These are phyloP conservation scores for Neurospora sp. DNA, from an alignment of 495 filamentous ascomycete species.

Conservation along the genomic window DNA sequence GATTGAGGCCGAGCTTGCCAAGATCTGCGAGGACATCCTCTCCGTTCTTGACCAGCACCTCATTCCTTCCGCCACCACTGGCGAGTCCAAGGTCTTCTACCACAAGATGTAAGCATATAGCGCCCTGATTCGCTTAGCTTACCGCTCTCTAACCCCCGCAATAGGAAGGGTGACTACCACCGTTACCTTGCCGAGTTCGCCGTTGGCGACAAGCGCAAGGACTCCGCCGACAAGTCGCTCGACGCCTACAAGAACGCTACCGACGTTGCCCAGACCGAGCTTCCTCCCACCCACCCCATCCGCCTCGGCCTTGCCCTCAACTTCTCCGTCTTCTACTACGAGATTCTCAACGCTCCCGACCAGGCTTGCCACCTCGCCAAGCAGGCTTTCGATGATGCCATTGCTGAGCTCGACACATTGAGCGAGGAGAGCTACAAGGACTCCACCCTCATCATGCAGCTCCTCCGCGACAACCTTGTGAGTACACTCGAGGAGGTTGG, in stretches of 20 bases:
- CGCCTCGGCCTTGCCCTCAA: constrained; percentile 96
- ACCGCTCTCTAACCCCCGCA: constrained; percentile 16
- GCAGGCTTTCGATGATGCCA: constrained; percentile 98
- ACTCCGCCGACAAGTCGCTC: constrained; percentile 88
- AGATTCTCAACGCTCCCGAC: constrained; percentile 98
- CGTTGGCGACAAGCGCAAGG: constrained; percentile 94
- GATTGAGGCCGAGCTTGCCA: constrained; percentile 96
- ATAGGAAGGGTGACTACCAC: constrained; percentile 99
- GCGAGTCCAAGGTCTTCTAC: constrained; percentile 99
- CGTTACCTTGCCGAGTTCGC: constrained; percentile 99
- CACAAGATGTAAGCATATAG: constrained; percentile 86
- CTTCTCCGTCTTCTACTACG: constrained; percentile 99
- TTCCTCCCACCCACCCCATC: constrained; percentile 97
- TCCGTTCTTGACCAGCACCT: constrained; percentile 93
- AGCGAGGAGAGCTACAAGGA: constrained; percentile 99
- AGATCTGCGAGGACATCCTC: constrained; percentile 99
- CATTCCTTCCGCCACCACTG: constrained; percentile 90
- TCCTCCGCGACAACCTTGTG: constrained; percentile 97
- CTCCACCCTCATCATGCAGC: constrained; percentile 99
- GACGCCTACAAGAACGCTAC: constrained; percentile 96
- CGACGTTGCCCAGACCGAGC: constrained; percentile 94
- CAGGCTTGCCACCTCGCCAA: constrained; percentile 99
- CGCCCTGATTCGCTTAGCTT: background rate
- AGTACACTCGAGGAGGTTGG: constrained; percentile 18
- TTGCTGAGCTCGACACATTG: constrained; percentile 94